Base-by-base conservation (phyloP, 2,329 filamentous ascomycete genomes). In the Rhynchosporium graminicola region DNA sequence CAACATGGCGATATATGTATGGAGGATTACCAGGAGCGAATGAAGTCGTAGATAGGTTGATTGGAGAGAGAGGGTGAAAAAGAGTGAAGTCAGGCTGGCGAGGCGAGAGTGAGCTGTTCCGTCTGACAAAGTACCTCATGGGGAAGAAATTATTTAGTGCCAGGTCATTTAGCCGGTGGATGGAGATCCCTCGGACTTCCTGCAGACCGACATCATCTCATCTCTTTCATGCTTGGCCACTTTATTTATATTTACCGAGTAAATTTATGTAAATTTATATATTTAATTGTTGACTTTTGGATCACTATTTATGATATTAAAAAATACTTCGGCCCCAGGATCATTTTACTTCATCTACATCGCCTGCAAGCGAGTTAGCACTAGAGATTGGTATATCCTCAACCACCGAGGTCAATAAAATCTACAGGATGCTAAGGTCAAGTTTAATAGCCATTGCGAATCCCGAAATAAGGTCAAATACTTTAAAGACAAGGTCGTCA, bases 1-100 rank as follows among this genome's bases (percentile, higher is more conserved):
- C 71, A 86, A 77, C 84, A 86, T 87, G 57, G 66, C 81, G 77
- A 66, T 55, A 33, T n/a, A 31, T 31, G 15, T 50, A 10, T 40
- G 20, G 13, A 28, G 20, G 10, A 29, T 28, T 38, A 47, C 29
- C 6, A 55, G 33, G 28, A 48, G 42, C 12, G 43, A 59, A 42
- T 36, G 20, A n/a, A 51, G 57, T 42, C 33, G 15, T 42, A 59
- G n/a, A 33, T 52, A 52, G 52, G 60, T 2, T 20, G 56, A 57
- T n/a, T 48, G n/a, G n/a, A 33, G 45, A 50, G 26, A 36, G 43
- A 46, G 31, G 26, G 57, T 31, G 15, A 36, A 12, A 36, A 38
- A n/a, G 55, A 42, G 52, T 29, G 28, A 46, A 26, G 43, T 13
- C 20, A 48, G 42, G 8, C 8, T 33, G 42, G 29, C 38, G 40